phyloP scores from a whole-genome alignment of 2,329 filamentous ascomycete species.

The Penicillium sp. region DNA sequence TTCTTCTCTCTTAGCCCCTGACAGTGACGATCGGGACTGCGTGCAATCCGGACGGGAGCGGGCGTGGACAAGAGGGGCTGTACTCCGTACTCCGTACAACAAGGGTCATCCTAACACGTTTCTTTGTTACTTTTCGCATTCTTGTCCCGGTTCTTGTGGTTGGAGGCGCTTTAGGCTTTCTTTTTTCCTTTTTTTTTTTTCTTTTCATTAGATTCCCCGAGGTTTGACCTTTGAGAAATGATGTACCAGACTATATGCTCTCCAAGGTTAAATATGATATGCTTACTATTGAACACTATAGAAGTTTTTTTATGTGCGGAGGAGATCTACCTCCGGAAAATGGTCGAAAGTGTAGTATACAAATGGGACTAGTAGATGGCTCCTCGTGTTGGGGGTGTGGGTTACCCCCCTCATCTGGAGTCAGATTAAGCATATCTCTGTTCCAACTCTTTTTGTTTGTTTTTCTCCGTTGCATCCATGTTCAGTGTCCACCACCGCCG shows the following conservation, averaged over 20 bases:
- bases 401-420: conserved; percentile 21
- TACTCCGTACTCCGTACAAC: background rate
- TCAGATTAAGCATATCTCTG: conserved; percentile 30
- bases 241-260: background rate
- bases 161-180: background rate
- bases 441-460: conserved; percentile 19
- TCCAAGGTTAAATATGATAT: background rate
- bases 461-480: conserved; percentile 28
- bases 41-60: conserved; percentile 1
- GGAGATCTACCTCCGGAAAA: background rate
- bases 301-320: background rate
- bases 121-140: background rate
- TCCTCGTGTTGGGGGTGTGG: conserved; percentile 11
- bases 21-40: conserved; percentile 19
- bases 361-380: background rate
- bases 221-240: background rate
- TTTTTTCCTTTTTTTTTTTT: background rate
- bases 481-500: conserved; percentile 24
- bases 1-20: conserved; percentile 11
- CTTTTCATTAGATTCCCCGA: background rate
- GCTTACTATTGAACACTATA: background rate
- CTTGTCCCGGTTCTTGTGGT: background rate
- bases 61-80: background rate
- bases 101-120: background rate
- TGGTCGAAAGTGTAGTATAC: background rate